These are phyloP conservation scores for Syzygium malaccense DNA, from an alignment of 441 rosid genomes.

Conservation along the genomic window DNA sequence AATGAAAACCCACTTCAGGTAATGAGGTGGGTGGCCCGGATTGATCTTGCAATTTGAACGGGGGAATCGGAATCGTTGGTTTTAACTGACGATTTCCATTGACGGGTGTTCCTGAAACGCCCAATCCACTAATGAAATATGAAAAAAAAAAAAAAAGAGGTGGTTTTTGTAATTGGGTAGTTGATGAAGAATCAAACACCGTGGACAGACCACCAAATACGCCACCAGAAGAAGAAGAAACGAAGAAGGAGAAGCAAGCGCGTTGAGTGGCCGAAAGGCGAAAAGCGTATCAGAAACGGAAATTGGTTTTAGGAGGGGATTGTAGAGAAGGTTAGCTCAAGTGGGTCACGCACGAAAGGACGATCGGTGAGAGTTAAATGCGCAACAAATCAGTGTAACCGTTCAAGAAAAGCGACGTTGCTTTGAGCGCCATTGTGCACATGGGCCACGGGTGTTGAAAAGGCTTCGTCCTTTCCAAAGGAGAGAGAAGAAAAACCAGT, in stretches of 20 bases:
- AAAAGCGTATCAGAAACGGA: neutral
- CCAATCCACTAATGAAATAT: neutral
- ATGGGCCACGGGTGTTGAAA: neutral
- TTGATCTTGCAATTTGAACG: neutral
- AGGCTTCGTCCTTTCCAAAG: neutral
- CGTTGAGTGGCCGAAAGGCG: neutral
- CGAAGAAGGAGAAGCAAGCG: neutral
- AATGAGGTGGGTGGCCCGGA: neutral
- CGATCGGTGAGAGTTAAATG: neutral
- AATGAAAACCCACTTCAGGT: neutral
- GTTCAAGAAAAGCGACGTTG: neutral
- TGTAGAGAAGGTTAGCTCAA: neutral
- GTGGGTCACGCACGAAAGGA: neutral
- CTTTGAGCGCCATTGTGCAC: neutral
- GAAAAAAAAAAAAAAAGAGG: too few species aligned
- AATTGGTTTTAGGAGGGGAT: neutral
- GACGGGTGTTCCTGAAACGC: neutral
- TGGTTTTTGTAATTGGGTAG: neutral
- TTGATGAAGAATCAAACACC: neutral
- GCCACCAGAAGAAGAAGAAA: neutral
- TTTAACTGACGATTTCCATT: neutral
- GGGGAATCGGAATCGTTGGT: fast-evolving
- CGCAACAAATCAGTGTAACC: neutral
- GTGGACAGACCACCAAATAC: neutral
- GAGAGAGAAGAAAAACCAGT: neutral